Base-by-base conservation (phyloP, 495 filamentous ascomycete genomes). In the Recurvomyces mirabilis region DNA sequence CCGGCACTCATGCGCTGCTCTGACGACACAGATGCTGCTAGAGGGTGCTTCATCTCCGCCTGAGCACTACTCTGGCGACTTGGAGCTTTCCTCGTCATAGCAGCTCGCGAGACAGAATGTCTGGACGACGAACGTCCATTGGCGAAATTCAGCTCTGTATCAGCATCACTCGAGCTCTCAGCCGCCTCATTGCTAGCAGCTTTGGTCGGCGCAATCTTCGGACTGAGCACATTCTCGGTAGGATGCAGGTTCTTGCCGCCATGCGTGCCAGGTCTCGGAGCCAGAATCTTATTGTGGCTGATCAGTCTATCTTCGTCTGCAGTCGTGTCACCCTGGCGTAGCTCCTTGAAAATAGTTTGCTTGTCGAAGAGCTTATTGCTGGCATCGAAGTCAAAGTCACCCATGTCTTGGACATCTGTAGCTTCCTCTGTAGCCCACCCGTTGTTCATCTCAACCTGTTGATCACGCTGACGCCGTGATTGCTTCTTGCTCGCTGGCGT, bases 351-450 rank as follows among this genome's bases (percentile, higher is more conserved):
- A 9, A 96, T 73, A 6, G 74, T 73, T 17, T 79, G 73, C 67
- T 98, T 98, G 62, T 98, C 88, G 51, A 98, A 98, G 53, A 91
- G 91, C 14, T 83, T 85, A 11, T 94, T 68, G 49, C 84, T 85
- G 18, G 75, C 79, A 51, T 81, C 74, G 53, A 96, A 95, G 63
- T 96, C 88, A 49, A 95, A 96, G 47, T 96, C 89, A 1, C 81
- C 84, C 64, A 84, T 70, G 56, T 89, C 89, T 62, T 94, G 89
- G n/a, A 94, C 87, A 62, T 98, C 91, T 1, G 87, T 93, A 19
- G 87, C 87, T 62, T 95, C 88, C 59, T 93, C 91, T 0, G 89
- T 95, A 29, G 86, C 87, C 91, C 91, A 98, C 11, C 87, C 91
- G 64, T 82, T 93, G 15, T 83, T 70, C 18, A 74, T 73, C 15